Evolutionary conservation across 75 land plant genomes (phyloP).

Genomic region (Ceratopteris richardii): DNA sequence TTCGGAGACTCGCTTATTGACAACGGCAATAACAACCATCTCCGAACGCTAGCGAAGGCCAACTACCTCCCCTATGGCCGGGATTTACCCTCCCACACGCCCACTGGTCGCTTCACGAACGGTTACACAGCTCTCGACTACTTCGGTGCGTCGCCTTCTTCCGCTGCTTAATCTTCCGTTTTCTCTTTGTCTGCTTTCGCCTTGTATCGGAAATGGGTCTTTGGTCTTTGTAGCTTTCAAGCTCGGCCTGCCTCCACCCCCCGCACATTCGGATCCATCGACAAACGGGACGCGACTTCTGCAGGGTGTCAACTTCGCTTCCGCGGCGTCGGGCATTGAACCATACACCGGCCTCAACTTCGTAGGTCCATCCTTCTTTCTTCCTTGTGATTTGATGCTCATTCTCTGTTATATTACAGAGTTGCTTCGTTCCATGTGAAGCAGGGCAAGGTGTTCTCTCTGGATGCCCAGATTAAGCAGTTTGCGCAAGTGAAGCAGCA

Average conservation of each 20-base stretch:
- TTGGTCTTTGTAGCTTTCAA: constrained; percentile 4
- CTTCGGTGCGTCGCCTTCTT: too few species aligned
- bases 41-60: background rate
- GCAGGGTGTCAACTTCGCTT: constrained; percentile 39
- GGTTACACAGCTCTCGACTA: background rate
- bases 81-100: background rate
- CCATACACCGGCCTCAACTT: background rate
- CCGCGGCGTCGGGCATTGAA: constrained; percentile 31
- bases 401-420: background rate
- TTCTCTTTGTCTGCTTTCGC: too few species aligned
- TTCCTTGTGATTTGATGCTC: background rate
- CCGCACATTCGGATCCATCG: constrained; percentile 11
- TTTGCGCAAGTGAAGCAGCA: constrained; percentile 15
- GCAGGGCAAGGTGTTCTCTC: constrained; percentile 7
- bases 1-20: background rate
- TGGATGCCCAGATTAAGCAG: constrained; percentile 11
- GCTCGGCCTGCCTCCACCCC: constrained; percentile 17
- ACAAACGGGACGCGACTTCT: constrained; percentile 21
- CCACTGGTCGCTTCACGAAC: background rate
- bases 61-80: background rate
- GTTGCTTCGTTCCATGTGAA: too few species aligned
- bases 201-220: too few species aligned
- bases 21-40: background rate
- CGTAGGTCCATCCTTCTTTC: background rate
- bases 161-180: too few species aligned